These are phyloP conservation scores for Bolboschoenus planiculmis DNA, from an alignment of 176 grass and related monocot genomes.

Conservation along the genomic window DNA sequence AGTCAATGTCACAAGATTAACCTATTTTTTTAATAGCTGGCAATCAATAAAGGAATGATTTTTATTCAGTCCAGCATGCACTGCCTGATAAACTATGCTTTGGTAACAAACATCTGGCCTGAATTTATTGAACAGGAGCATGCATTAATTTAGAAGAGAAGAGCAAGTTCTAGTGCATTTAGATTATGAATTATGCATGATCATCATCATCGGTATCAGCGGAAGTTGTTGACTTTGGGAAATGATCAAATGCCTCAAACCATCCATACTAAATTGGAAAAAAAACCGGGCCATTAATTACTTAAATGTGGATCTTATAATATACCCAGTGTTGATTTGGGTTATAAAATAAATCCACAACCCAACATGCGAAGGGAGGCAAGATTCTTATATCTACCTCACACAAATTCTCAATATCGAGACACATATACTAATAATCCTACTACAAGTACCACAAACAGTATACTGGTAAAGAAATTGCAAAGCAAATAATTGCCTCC, in stretches of 20 bases:
- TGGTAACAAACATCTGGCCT: neutral
- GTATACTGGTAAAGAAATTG: neutral
- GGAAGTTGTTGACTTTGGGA: neutral
- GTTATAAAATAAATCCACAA: neutral
- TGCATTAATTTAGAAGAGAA: neutral
- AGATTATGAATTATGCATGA: neutral
- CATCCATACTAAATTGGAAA: neutral
- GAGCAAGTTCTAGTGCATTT: neutral
- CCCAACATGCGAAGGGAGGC: neutral
- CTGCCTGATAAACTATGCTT: neutral
- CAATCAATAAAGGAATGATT: neutral
- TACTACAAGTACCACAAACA: neutral
- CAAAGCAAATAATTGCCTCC: neutral
- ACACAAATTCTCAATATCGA: neutral
- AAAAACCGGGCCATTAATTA: neutral
- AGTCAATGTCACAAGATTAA: constrained; percentile 42
- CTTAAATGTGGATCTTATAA: neutral
- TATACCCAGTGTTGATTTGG: neutral
- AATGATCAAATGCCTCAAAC: neutral
- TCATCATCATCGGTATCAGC: neutral
- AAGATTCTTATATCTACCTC: neutral
- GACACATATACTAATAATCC: neutral
- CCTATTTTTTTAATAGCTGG: neutral
- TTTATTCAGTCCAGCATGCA: neutral
- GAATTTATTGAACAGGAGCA: neutral